Evolutionary conservation across 257 asterid species (phyloP).

Genomic region (Forsythia viridissima): DNA sequence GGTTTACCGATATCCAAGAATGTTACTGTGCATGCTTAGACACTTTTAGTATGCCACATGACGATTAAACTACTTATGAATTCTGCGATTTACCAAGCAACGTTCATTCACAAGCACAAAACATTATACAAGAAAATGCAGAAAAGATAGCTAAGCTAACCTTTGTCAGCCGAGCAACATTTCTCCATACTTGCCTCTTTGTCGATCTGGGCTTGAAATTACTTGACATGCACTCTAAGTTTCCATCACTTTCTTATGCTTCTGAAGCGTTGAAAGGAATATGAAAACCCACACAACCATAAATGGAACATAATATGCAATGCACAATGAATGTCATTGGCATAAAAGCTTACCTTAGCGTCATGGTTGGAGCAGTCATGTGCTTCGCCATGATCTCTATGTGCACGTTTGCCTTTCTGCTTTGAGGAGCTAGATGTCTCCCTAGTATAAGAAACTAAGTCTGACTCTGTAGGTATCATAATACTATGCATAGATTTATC

Average conservation of each 20-base stretch:
- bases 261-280: slow-evolving; percentile 43
- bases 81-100: not conserved
- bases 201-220: slow-evolving; percentile 51
- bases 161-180: slow-evolving; percentile 62
- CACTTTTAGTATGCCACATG: not conserved
- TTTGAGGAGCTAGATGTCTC: slow-evolving; percentile 49
- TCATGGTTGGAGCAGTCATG: slow-evolving; percentile 6
- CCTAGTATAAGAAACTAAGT: too few relatives aligned
- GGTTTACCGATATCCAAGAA: not conserved
- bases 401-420: slow-evolving; percentile 60
- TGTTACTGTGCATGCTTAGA: not conserved
- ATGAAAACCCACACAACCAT: slow-evolving; percentile 14
- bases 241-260: slow-evolving; percentile 46
- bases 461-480: too few relatives aligned
- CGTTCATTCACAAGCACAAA: slow-evolving; percentile 4
- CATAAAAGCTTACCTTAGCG: slow-evolving; percentile 55
- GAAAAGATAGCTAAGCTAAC: slow-evolving; percentile 35
- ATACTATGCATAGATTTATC: too few relatives aligned
- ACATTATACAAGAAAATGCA: slow-evolving; percentile 13
- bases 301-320: slow-evolving; percentile 9
- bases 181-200: slow-evolving; percentile 59
- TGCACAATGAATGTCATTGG: slow-evolving; percentile 2
- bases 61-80: not conserved
- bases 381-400: slow-evolving; percentile 39
- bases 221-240: slow-evolving; percentile 35